Conservation (phyloP, 768 basidiomycete genomes). For the Tylopilus sp. region DNA sequence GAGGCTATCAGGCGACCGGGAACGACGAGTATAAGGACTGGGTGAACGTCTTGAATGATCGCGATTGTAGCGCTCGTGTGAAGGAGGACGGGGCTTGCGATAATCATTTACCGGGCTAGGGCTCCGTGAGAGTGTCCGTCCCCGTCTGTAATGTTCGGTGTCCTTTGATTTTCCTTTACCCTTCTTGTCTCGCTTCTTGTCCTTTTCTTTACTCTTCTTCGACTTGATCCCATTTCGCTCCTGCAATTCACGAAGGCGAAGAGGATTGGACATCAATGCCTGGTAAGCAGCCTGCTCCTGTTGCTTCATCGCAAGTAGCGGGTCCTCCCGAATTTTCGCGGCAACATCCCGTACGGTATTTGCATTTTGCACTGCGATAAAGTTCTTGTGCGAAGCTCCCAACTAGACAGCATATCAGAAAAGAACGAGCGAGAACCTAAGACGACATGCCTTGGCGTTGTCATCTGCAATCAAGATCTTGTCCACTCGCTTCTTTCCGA, state of each 20-base stretch:
- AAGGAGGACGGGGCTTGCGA: conserved; percentile 30
- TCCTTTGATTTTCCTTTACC: conserved; percentile 22
- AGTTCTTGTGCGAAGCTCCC: conserved; percentile 85
- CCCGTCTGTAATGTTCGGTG: conserved; percentile 34
- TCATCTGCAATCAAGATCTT: conserved; percentile 92
- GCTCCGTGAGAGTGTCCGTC: conserved; percentile 30
- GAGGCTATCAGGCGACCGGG: conserved; percentile 43
- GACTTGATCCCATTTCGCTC: conserved; percentile 77
- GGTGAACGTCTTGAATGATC: conserved; percentile 37
- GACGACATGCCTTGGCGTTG: conserved; percentile 68
- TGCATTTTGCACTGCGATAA: conserved; percentile 93
- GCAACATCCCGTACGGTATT: conserved; percentile 86
- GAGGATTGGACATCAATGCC: conserved; percentile 79
- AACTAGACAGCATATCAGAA: conserved; percentile 43
- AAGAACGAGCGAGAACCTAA: not conserved
- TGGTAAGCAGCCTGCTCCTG: conserved; percentile 95
- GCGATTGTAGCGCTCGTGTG: conserved; percentile 27
- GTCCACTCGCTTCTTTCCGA: conserved; percentile 97
- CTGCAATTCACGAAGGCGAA: conserved; percentile 78
- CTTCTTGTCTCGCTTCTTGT: conserved; percentile 48
- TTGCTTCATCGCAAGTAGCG: conserved; percentile 94
- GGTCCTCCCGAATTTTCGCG: conserved; percentile 94
- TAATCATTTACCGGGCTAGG: conserved; percentile 26
- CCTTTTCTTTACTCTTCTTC: conserved; percentile 70
- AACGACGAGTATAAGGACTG: conserved; percentile 45